Percentiles rank a stretch among this genome's conserved stretches.
Conservation (phyloP, 2,329 filamentous ascomycete genomes). For the Aspergillus fischeri region DNA sequence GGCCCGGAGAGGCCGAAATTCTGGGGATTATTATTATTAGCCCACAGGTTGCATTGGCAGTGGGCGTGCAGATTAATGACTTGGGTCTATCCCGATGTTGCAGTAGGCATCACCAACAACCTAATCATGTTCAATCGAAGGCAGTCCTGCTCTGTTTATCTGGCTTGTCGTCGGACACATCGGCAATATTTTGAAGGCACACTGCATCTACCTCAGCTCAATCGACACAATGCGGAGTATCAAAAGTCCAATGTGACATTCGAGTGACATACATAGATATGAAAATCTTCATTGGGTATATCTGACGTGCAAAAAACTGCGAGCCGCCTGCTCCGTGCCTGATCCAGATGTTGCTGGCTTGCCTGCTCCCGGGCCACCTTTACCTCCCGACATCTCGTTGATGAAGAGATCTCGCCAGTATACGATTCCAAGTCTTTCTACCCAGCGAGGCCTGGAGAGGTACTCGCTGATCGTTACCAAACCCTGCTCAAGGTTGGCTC, state of each 20-base stretch:
- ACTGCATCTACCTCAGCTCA: background rate
- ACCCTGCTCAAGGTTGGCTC: slow-evolving; percentile 40
- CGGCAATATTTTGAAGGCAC: background rate
- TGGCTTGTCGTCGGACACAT: background rate
- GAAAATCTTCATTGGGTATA: background rate
- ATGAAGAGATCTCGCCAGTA: slow-evolving; percentile 39
- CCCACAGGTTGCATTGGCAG: background rate
- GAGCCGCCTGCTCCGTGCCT: too few species aligned
- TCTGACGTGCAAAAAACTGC: too few species aligned
- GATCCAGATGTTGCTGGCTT: background rate
- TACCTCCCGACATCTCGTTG: slow-evolving; percentile 25
- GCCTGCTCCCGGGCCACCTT: slow-evolving; percentile 20
- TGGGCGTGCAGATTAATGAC: background rate
- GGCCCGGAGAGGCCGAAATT: background rate
- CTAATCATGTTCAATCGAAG: background rate
- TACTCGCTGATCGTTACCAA: slow-evolving; percentile 37
- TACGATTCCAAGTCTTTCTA: slow-evolving; percentile 38
- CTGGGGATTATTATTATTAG: background rate
- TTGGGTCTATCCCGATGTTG: background rate
- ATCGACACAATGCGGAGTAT: background rate
- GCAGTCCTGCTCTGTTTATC: background rate
- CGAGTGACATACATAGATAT: background rate
- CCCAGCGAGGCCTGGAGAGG: slow-evolving; percentile 36
- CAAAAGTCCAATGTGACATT: background rate
- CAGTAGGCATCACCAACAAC: background rate